These are phyloP conservation scores for Euphorbia tirucalli DNA, from an alignment of 345 rosid species.

Conservation along the genomic window DNA sequence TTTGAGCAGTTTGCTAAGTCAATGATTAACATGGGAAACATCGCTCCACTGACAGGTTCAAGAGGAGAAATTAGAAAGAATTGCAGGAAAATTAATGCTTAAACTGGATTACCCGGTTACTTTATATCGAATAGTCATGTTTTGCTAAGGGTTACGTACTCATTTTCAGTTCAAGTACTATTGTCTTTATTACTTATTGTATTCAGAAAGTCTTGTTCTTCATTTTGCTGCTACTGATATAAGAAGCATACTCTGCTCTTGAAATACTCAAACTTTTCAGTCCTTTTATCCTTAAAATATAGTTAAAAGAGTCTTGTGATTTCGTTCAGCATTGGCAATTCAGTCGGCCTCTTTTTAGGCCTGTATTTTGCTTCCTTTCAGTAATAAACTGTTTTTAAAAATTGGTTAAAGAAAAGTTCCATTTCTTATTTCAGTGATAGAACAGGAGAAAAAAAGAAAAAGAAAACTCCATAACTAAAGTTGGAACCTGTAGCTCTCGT, in stretches of 20 bases:
- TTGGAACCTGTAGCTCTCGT: too few species aligned
- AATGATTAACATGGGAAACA: slow-evolving; percentile 85
- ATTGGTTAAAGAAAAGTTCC: too few species aligned
- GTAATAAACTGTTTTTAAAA: neutral
- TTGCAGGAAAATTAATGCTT: slow-evolving; percentile 73
- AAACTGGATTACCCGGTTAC: neutral
- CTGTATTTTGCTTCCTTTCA: neutral
- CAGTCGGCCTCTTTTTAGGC: neutral
- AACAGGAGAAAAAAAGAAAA: too few species aligned
- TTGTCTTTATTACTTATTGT: neutral
- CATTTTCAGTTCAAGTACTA: neutral
- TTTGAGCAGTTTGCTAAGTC: slow-evolving; percentile 76
- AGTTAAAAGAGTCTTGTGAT: neutral
- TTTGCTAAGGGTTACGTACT: neutral
- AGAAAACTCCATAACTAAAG: too few species aligned
- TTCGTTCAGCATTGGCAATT: neutral
- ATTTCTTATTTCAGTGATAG: too few species aligned
- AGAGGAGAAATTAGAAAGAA: slow-evolving; percentile 78
- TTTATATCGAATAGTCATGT: neutral
- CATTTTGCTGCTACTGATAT: too few species aligned
- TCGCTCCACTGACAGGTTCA: slow-evolving; percentile 75
- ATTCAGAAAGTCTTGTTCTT: neutral
- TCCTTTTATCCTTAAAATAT: neutral
- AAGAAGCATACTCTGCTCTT: neutral
- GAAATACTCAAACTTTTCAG: neutral